A percentile compares a stretch with the other conserved stretches of the same genome.
Conservation (phyloP, 2,329 filamentous ascomycete species). For the Hyphodiscus sp. region DNA sequence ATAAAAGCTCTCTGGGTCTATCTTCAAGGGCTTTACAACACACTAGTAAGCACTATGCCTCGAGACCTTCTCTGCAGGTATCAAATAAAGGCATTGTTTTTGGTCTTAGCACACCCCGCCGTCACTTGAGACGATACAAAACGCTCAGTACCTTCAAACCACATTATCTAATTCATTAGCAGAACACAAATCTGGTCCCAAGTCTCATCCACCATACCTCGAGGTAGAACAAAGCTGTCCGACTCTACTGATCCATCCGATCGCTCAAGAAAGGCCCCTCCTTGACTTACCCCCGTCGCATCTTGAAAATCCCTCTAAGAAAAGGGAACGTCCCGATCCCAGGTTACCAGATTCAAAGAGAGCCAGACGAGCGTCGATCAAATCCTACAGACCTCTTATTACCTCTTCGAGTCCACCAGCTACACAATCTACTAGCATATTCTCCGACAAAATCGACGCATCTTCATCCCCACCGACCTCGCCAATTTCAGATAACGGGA, state of each 20-base stretch:
- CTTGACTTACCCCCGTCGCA: neutral
- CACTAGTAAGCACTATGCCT: neutral
- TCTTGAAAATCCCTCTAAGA: slow-evolving; percentile 1
- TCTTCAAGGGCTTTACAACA: neutral
- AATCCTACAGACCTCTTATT: slow-evolving; percentile 19
- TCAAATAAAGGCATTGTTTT: neutral
- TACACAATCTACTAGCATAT: slow-evolving; percentile 2
- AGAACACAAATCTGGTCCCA: neutral
- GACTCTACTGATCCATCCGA: too few relatives aligned
- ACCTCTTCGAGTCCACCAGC: slow-evolving; percentile 12
- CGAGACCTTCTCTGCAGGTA: neutral
- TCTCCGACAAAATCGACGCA: slow-evolving; percentile 4
- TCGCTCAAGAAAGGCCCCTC: too few relatives aligned
- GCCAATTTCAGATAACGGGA: slow-evolving; percentile 4
- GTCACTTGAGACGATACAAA: neutral
- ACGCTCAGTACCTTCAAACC: neutral
- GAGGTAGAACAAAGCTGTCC: too few relatives aligned
- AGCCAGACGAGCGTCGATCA: slow-evolving; percentile 18
- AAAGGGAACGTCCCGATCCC: slow-evolving; percentile 12
- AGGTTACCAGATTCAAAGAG: slow-evolving; percentile 5
- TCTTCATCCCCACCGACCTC: slow-evolving; percentile 10
- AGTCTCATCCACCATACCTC: too few relatives aligned
- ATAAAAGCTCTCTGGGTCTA: neutral
- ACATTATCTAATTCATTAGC: neutral
- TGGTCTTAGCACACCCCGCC: neutral